Evolutionary conservation across 345 rosid species (phyloP).

Genomic region (Turnera subulata): DNA sequence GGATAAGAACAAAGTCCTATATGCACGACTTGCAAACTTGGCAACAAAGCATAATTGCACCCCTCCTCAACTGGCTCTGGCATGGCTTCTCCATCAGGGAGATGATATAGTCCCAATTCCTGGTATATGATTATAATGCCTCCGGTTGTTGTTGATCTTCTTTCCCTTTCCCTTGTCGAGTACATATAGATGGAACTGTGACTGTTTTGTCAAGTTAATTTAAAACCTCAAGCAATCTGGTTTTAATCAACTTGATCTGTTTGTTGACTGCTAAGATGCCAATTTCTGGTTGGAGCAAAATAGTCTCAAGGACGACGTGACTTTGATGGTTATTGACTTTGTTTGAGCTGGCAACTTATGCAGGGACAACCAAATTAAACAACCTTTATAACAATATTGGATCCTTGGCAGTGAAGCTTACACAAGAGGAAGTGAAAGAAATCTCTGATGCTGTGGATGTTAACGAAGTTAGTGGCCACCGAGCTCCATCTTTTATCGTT

Average conservation of each 20-base stretch:
- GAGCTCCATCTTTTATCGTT: slow-evolving; percentile 12
- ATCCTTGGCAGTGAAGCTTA: slow-evolving; percentile 33
- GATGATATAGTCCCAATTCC: slow-evolving; percentile 47
- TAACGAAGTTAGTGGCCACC: slow-evolving; percentile 38
- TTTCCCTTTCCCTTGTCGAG: too few species aligned
- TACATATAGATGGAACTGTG: too few species aligned
- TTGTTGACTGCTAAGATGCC: too few species aligned
- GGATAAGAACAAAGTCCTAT: slow-evolving; percentile 45
- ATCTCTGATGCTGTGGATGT: slow-evolving; percentile 31
- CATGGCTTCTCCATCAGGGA: slow-evolving; percentile 49
- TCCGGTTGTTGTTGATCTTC: too few species aligned
- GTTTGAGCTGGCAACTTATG: background rate
- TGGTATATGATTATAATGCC: slow-evolving; percentile 16
- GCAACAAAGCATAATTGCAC: slow-evolving; percentile 39
- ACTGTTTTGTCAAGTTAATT: too few species aligned
- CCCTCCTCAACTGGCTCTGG: slow-evolving; percentile 45
- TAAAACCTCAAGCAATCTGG: too few species aligned
- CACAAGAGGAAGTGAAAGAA: slow-evolving; percentile 32
- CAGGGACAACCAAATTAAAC: slow-evolving; percentile 47
- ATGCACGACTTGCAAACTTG: slow-evolving; percentile 23
- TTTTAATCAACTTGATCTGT: too few species aligned
- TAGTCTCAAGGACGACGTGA: too few species aligned
- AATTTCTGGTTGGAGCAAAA: too few species aligned
- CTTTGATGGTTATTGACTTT: background rate
- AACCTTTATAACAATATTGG: slow-evolving; percentile 42